Evolutionary conservation across 805 yeast genomes (phyloP), one percentile per base, ranked within the genome.

Genomic region (Peterozyma xylosa): DNA sequence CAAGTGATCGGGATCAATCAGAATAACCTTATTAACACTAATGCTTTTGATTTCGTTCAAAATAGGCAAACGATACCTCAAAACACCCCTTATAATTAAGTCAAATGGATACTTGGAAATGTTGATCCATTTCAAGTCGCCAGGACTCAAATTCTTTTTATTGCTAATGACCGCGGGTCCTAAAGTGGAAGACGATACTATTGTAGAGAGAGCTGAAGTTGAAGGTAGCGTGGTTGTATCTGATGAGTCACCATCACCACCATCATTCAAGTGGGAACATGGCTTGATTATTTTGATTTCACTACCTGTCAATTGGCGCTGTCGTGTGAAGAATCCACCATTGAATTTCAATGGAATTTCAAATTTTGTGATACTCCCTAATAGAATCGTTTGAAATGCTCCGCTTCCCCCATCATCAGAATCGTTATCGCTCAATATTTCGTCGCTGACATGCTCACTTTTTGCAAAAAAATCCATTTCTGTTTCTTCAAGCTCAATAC

Each of bases 391-490:
- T 51, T 82, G 82, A 7, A 69, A 67, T 14, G 59, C 56, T 7
- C 27, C 27, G 27, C 27, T 21, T 21, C 27, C 27, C 13, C 49
- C 54, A 30, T 51, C 53, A 13, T 51, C 50, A 7, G 39, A 40
- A 13, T 43, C 43, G 41, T 35, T 29, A 17, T 35, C 44, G 7
- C 7, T 21, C 27, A 21, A 21, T 21, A 21, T 21, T 21, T 21
- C 27, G 30, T 41, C 56, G 11, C 39, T 47, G 18, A 75, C 55
- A 52, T 71, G 74, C 6, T 78, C 71, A 39, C 86, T 76, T 53
- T 80, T 81, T 1, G 91, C 97, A 67, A 91, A 91, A 2, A 91
- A 69, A 58, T 91, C 97, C 36, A 91, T 61, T 51, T 86, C 91
- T 9, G 82, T 81, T 11, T 78, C 76, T 36, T 69, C 67, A 2